phyloP scores from a whole-genome alignment of 176 grass and related monocot species.

The Ensete glaucum region DNA sequence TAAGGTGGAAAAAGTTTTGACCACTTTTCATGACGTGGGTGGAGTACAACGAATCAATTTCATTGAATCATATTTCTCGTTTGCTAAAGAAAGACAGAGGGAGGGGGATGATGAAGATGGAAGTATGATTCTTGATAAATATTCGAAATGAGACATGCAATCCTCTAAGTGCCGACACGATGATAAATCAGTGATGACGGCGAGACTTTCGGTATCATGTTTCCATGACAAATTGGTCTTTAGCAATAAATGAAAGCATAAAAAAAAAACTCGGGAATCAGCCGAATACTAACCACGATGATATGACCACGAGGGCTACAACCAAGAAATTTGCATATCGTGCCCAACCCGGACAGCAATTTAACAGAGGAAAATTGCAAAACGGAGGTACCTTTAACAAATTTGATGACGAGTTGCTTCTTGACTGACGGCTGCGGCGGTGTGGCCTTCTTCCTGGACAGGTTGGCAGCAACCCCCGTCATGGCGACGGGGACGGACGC shows the following conservation, averaged over 20 bases:
- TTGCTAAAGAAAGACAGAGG: too few species aligned
- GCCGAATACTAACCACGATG: background rate
- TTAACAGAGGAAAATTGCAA: background rate
- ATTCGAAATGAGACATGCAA: too few species aligned
- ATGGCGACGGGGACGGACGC: constrained; percentile 1
- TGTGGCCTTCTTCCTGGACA: constrained; percentile 89
- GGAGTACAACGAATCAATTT: background rate
- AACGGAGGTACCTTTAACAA: constrained; percentile 38
- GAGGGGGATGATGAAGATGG: too few species aligned
- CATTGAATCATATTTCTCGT: background rate
- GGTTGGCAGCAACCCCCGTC: constrained; percentile 59
- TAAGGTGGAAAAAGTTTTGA: too few species aligned
- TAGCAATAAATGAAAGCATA: background rate
- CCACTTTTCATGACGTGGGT: background rate
- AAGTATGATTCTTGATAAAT: too few species aligned
- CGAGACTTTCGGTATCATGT: background rate
- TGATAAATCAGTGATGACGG: background rate
- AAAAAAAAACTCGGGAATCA: background rate
- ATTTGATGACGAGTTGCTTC: constrained; percentile 92
- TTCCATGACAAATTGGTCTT: too few species aligned
- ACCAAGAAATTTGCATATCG: background rate
- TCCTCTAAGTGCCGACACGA: background rate
- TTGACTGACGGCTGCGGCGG: constrained; percentile 65
- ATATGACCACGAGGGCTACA: background rate
- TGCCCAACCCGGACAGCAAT: background rate